Conservation (phyloP, 768 basidiomycete species). For the Naganishia antarctica region DNA sequence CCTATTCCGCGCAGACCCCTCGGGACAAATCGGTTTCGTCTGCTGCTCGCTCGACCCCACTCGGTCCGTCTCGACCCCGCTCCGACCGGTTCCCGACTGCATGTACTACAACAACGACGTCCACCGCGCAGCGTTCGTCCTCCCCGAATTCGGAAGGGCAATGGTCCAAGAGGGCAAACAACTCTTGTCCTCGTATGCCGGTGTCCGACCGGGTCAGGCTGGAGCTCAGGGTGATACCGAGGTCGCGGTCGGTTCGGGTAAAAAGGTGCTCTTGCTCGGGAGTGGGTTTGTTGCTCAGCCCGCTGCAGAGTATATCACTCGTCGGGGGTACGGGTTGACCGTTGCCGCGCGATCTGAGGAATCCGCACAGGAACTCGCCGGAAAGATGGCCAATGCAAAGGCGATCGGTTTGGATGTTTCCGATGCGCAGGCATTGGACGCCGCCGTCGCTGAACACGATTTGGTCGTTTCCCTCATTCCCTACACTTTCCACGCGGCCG, state of each 20-base stretch:
- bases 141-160: conserved; percentile 84
- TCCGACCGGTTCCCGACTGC: conserved; percentile 66
- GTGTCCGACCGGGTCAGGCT: conserved; percentile 37
- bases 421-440: conserved; percentile 66
- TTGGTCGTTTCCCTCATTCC: conserved; percentile 95
- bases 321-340: conserved; percentile 71
- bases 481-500: conserved; percentile 79
- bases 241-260: conserved; percentile 42
- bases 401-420: conserved; percentile 76
- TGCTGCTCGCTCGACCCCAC: conserved; percentile 69
- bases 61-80: conserved; percentile 67
- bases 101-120: conserved; percentile 79
- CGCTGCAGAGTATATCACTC: conserved; percentile 89
- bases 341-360: conserved; percentile 83
- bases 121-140: conserved; percentile 75
- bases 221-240: background rate
- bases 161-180: conserved; percentile 68
- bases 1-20: conserved; percentile 57
- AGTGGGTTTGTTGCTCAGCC: conserved; percentile 93
- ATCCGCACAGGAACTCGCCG: conserved; percentile 54
- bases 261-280: conserved; percentile 80
- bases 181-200: conserved; percentile 49
- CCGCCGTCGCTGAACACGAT: conserved; percentile 75
- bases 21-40: conserved; percentile 95
- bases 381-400: conserved; percentile 63